These are phyloP conservation scores for Suhomyces kilbournensis DNA, from an alignment of 805 yeast genomes.

Conservation along the genomic window DNA sequence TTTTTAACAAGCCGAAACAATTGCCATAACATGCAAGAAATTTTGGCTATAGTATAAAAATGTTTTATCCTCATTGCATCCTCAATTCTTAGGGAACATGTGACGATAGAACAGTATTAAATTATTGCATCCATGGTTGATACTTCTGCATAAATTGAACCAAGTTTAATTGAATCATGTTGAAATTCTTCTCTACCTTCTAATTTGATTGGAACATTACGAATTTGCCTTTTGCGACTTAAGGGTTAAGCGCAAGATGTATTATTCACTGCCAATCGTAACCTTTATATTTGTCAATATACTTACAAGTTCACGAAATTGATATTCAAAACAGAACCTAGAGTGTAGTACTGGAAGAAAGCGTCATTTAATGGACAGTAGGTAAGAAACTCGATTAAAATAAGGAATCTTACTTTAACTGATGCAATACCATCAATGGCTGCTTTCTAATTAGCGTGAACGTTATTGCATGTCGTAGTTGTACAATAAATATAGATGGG, in stretches of 20 bases:
- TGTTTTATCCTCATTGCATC: not conserved
- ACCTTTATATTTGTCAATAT: not conserved
- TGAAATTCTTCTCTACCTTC: constrained; percentile 1
- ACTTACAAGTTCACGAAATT: not conserved
- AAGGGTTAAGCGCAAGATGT: not conserved
- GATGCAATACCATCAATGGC: too few species aligned
- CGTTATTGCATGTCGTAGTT: not conserved
- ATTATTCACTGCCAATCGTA: not conserved
- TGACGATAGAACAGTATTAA: not conserved
- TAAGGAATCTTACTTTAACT: too few species aligned
- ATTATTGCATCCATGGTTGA: not conserved
- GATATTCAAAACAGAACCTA: not conserved
- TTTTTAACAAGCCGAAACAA: not conserved
- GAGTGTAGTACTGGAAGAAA: not conserved
- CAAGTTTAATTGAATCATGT: not conserved
- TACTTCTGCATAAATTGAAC: not conserved
- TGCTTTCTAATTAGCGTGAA: too few species aligned
- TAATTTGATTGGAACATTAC: not conserved
- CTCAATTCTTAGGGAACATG: not conserved
- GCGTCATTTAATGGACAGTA: too few species aligned
- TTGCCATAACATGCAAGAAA: not conserved
- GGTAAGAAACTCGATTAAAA: too few species aligned
- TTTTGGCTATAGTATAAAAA: not conserved
- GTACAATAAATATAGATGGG: not conserved
- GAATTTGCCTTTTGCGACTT: not conserved